Evolutionary conservation across 768 basidiomycete species (phyloP).

Genomic region (Hypsizygus marmoreus): DNA sequence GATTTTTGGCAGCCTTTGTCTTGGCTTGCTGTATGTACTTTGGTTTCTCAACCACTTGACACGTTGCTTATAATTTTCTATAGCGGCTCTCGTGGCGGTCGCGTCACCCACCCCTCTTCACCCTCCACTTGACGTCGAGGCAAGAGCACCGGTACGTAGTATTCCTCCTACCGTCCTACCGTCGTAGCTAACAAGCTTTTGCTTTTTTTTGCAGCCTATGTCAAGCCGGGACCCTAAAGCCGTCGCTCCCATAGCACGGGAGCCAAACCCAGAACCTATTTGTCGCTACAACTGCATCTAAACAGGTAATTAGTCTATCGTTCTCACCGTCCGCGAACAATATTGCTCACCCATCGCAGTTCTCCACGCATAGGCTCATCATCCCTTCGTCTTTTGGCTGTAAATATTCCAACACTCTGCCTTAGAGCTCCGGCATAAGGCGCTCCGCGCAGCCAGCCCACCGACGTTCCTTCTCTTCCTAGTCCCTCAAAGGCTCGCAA

Average conservation of each 20-base stretch:
- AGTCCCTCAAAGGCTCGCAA: too few species aligned
- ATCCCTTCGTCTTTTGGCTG: neutral
- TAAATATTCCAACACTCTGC: neutral
- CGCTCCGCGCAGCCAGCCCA: neutral
- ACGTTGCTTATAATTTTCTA: slow-evolving; percentile 6
- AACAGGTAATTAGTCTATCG: slow-evolving; percentile 6
- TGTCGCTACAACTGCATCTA: slow-evolving; percentile 14
- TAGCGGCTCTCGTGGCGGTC: slow-evolving; percentile 20
- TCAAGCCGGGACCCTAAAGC: slow-evolving; percentile 1
- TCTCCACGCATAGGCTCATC: too few species aligned
- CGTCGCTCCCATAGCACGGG: slow-evolving; percentile 9
- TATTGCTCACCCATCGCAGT: neutral
- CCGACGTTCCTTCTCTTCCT: neutral
- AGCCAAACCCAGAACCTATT: slow-evolving; percentile 15
- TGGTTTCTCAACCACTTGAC: neutral
- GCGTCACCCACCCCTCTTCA: slow-evolving; percentile 31
- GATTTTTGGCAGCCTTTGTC: slow-evolving; percentile 23
- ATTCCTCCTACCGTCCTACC: neutral
- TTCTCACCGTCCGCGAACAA: neutral
- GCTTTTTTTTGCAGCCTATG: slow-evolving; percentile 1
- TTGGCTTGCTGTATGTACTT: slow-evolving; percentile 29
- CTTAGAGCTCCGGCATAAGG: neutral
- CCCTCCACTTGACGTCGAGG: slow-evolving; percentile 22
- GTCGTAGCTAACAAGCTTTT: neutral
- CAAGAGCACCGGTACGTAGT: slow-evolving; percentile 9